Percentiles rank a stretch among this genome's conserved stretches.
These are phyloP conservation scores for Candida michaelii DNA, from an alignment of 805 yeast species.

Conservation along the genomic window DNA sequence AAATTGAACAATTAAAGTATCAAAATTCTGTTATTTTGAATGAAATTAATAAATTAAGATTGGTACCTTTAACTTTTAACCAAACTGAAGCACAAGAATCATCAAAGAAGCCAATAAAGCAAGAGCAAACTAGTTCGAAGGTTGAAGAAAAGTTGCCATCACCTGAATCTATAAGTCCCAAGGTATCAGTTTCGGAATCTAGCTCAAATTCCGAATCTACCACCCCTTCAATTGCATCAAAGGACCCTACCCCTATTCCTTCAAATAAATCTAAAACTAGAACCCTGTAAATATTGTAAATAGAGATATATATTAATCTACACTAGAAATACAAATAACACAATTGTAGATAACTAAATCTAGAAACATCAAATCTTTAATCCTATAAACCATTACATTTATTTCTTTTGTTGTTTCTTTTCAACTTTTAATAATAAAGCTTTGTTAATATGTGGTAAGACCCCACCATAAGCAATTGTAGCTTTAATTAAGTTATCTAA, in stretches of 20 bases:
- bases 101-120: no score
- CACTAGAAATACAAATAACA: constrained; percentile 14
- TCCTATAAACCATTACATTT: background rate
- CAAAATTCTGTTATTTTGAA: constrained; percentile 15
- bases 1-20: constrained; percentile 11
- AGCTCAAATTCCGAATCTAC: no score
- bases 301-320: constrained; percentile 11
- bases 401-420: constrained; percentile 36
- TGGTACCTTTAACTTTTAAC: constrained; percentile 11
- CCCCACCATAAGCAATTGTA: constrained; percentile 98
- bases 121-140: no score
- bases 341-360: constrained; percentile 9
- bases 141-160: no score
- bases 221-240: no score
- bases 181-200: no score
- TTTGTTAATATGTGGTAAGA: constrained; percentile 88
- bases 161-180: no score
- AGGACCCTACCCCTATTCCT: background rate
- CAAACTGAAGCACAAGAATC: background rate
- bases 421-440: constrained; percentile 77
- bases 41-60: constrained; percentile 8
- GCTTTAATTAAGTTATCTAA: constrained; percentile 91
- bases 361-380: constrained; percentile 5
- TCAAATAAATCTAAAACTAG: background rate
- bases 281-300: constrained; percentile 2